Evolutionary conservation across 495 filamentous ascomycete genomes (phyloP), one percentile per base, ranked within the genome.

Genomic region (Lichenothelia convexa): DNA sequence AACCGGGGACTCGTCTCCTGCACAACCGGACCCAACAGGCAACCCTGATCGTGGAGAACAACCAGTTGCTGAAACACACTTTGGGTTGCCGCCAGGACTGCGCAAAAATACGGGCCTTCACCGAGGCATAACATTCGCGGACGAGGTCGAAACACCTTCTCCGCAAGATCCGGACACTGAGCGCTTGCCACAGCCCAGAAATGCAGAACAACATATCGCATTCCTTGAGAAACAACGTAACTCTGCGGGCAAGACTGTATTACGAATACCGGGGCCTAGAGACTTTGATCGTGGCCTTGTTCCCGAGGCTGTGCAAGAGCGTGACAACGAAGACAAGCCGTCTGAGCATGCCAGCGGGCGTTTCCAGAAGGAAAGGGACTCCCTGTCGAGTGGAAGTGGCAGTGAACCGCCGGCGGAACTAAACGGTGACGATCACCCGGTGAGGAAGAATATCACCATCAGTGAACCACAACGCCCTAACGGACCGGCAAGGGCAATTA

Each of bases 191-290:
- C 54, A 61, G 2, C 67, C 70, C 34, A 39, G 63, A 34, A 65
- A 59, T 30, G 68, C 74, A 13, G 80, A 84, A 38, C 75, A 84
- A 40, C 78, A 87, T 48, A 86, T 93, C 43, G 80, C 78, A 2
- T 82, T 94, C 47, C 53, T 92, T 13, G 75, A 92, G 53, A 75
- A 80, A 15, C 85, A 91, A 48, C 68, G 81, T n/a, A 75, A 78
- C 35, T 61, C 63, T 3, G 77, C 76, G 38, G 75, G 77, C 43
- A 74, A 71, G 45, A 68, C 68, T 11, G 71, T 80, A 1, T 54
- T 93, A 19, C 75, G 81, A 16, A 93, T 94, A 40, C 86, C 86
- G 0, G 81, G 82, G 30, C 86, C 85, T 2, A 64, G 81, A 46
- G 86, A 91, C 43, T 83, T 77, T 38, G 86, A 94, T 40, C 69